phyloP scores from a whole-genome alignment of 2,329 filamentous ascomycete species.

The Zelopaecilomyces penicillatus region DNA sequence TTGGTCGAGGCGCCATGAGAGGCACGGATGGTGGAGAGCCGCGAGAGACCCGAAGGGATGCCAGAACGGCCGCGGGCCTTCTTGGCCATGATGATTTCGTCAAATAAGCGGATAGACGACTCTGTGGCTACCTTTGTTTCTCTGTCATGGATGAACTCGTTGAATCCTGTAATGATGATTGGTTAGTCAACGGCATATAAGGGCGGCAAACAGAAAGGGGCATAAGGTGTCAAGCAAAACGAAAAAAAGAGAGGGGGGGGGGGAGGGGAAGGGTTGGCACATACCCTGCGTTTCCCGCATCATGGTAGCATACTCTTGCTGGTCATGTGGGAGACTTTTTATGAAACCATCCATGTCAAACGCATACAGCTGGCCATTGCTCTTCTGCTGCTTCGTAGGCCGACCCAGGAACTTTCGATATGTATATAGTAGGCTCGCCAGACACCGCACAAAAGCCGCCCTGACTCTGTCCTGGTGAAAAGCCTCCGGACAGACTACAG shows the following conservation, averaged over 20 bases:
- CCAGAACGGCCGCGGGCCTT: conserved; percentile 56
- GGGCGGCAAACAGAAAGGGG: neutral
- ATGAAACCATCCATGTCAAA: conserved; percentile 61
- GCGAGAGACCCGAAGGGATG: conserved; percentile 56
- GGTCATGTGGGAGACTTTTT: conserved; percentile 55
- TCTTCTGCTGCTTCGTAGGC: conserved; percentile 52
- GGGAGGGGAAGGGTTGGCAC: conserved; percentile 8
- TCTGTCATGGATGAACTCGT: conserved; percentile 77
- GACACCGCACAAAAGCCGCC: conserved; percentile 56
- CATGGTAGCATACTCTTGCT: conserved; percentile 56
- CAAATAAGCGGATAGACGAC: conserved; percentile 65
- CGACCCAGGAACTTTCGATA: conserved; percentile 56
- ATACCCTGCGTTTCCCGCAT: conserved; percentile 60
- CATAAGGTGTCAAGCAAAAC: neutral
- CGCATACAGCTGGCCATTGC: conserved; percentile 49
- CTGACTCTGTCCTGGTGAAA: conserved; percentile 55
- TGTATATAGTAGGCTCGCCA: conserved; percentile 58
- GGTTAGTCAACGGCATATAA: conserved; percentile 3
- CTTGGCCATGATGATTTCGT: conserved; percentile 78
- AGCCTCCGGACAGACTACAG: conserved; percentile 54
- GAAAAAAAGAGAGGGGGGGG: neutral
- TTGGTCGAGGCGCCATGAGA: conserved; percentile 43
- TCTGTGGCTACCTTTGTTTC: conserved; percentile 57
- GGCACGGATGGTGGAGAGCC: conserved; percentile 50
- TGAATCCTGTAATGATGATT: conserved; percentile 40